A percentile compares a stretch with the other conserved stretches of the same genome.
Evolutionary conservation across 2,329 filamentous ascomycete genomes (phyloP).

Genomic region (Bimuria novae-zelandiae): DNA sequence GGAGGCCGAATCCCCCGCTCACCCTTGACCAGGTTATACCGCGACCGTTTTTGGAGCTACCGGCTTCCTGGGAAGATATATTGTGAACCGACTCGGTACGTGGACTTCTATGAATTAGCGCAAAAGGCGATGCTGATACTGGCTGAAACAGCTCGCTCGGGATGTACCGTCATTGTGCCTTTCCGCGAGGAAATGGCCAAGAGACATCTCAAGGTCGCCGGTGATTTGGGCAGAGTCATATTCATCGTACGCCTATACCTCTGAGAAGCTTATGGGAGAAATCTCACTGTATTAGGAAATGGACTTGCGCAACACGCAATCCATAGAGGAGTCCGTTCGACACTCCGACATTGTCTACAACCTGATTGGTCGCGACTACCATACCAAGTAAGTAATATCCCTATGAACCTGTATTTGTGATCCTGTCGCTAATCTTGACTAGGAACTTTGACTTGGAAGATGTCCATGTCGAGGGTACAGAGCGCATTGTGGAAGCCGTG

Average conservation of each 20-base stretch:
- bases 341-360: constrained; percentile 99
- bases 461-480: constrained; percentile 88
- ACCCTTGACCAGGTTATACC: constrained; percentile 73
- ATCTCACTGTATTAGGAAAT: constrained; percentile 68
- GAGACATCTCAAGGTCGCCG: constrained; percentile 93
- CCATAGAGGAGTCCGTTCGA: constrained; percentile 93
- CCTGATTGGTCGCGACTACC: constrained; percentile 89
- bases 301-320: constrained; percentile 90
- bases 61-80: constrained; percentile 93
- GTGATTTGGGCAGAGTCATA: constrained; percentile 85
- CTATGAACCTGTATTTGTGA: neutral
- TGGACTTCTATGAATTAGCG: neutral
- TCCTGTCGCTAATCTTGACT: neutral
- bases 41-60: constrained; percentile 98
- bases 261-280: neutral
- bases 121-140: constrained; percentile 21
- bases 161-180: constrained; percentile 91
- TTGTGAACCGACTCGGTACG: constrained; percentile 89
- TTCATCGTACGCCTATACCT: constrained; percentile 68
- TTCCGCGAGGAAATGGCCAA: constrained; percentile 98
- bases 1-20: constrained; percentile 26
- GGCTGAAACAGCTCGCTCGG: constrained; percentile 71
- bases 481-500: constrained; percentile 89
- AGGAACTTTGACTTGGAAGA: constrained; percentile 94
- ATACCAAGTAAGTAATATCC: constrained; percentile 77